phyloP scores from a whole-genome alignment of 2,329 filamentous ascomycete genomes.

The Fusarium aywerte region DNA sequence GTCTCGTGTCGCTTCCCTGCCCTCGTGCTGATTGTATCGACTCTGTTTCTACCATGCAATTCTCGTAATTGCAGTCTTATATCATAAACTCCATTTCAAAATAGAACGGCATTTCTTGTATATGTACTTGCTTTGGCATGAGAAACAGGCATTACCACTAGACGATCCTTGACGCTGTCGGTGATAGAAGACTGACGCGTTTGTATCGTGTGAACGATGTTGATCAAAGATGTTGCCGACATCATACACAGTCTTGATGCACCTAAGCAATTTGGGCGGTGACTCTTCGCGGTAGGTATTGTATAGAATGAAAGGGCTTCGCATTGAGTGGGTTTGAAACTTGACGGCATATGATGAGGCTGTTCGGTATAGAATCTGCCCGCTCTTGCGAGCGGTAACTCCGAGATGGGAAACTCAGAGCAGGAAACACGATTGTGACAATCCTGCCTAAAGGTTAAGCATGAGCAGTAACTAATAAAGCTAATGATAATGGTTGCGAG shows the following conservation, averaged over 20 bases:
- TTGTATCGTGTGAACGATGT: neutral
- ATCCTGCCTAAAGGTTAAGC: neutral
- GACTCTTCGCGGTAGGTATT: no score
- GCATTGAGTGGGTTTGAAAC: no score
- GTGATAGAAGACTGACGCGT: neutral
- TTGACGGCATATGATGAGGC: no score
- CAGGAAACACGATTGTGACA: neutral
- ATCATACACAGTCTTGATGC: neutral
- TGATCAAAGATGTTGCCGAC: no score
- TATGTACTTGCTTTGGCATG: neutral
- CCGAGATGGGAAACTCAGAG: rapidly evolving
- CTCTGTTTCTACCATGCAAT: neutral
- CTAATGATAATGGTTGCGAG: neutral
- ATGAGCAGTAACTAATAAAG: rapidly evolving
- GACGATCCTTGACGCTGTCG: neutral
- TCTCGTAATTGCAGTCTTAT: neutral
- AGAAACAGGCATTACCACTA: neutral
- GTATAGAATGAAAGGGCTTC: no score
- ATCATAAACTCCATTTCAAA: neutral
- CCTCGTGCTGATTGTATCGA: neutral
- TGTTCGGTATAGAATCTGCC: no score
- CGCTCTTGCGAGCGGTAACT: neutral
- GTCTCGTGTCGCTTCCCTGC: slow-evolving; percentile 17
- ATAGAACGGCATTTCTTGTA: neutral
- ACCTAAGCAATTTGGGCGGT: no score